Evolutionary conservation across 139 green algal species (phyloP), one percentile per base, ranked within the genome.

Genomic region (Tetradesmus obliquus): DNA sequence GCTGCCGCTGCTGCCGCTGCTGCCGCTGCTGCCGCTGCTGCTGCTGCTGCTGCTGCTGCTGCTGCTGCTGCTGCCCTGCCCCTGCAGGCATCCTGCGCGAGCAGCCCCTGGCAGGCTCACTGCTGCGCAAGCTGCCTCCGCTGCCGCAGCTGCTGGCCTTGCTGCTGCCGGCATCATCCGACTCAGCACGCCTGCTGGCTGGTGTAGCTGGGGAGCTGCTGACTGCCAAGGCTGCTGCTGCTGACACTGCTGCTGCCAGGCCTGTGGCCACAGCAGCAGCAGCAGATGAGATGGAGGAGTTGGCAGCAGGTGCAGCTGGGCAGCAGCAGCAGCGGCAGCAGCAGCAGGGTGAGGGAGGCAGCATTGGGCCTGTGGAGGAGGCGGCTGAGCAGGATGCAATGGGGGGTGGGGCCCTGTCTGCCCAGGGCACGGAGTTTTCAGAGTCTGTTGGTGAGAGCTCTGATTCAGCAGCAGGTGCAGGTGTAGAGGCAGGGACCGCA

Each of bases 101-200:
- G 62, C 66, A 81, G 62, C 85, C 85, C 22, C 62, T 89, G 62
- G 20, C 62, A 8, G 85, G 85, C 8, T 89, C 85, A 5, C 66
- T 81, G 2, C 62, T 89, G 85, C 85, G 85, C 62, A 89, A 89
- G 72, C 19, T 89, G n/a, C 62, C 85, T 2, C 85, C 85, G n/a
- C 62, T 89, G 62, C 62, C 82, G 19, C 85, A 89, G 85, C 62
- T 89, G 85, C 85, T 89, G 85, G 66, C 82, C 66, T 66, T 89
- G 62, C 62, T 89, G 66, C 85, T 89, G 85, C 85, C 85, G 9
- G 51, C 62, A 89, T 62, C 85, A 32, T 13, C 22, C 5, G 66
- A 82, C 32, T 22, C 85, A 19, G 85, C 85, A 32, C 66, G 58
- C 32, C 85, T 89, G 62, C 24, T 89, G 32, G 17, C 32, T 13